Evolutionary conservation across 305 asterid species (phyloP), one percentile per base, ranked within the genome.

Genomic region (Coffea humblotiana): DNA sequence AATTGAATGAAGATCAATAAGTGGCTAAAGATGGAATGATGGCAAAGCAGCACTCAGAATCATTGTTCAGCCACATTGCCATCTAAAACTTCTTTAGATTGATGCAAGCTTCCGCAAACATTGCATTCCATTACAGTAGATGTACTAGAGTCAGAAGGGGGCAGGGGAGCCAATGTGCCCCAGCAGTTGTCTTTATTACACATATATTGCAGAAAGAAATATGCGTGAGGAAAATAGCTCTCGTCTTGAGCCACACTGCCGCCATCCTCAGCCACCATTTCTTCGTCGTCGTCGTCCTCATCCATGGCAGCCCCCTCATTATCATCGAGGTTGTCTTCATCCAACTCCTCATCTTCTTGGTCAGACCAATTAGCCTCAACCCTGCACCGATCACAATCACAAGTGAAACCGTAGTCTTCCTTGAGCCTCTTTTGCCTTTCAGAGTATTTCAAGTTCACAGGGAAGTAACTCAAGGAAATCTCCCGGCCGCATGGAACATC

Each of bases 281-380:
- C 65, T 79, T 80, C 86, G 40, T 73, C 88, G 58, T 73, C 89
- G 58, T 11, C 85, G 47, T 86, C 95, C 76, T 87, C 94, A 61
- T 85, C 91, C 92, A 85, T 87, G 19, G 81, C 91, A 43, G 79
- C 86, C 76, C 82, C 92, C 4, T 83, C 90, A 0, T 81, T 88
- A 16, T 84, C 85, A 8, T 45, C 86, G 80, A 74, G 76, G 48
- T 76, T 90, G 3, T 80, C 91, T 71, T 84, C 94, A 12, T 78
- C 90, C 51, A 78, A 86, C 64, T 76, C 87, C 75, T 83, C 95
- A 52, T 84, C 96, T 78, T 94, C 98, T 19, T 88, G 68, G 75
- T 95, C 97, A n/a, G 97, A 88, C 98, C 99, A 95, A 75, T 86
- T 92, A 6, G 91, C 94, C 92, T 95, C 99, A 23, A 95, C 96